Percentiles rank a stretch among this genome's conserved stretches.
These are phyloP conservation scores for Isabelozyma pseudorhagii DNA, from an alignment of 805 yeast species.

Conservation along the genomic window DNA sequence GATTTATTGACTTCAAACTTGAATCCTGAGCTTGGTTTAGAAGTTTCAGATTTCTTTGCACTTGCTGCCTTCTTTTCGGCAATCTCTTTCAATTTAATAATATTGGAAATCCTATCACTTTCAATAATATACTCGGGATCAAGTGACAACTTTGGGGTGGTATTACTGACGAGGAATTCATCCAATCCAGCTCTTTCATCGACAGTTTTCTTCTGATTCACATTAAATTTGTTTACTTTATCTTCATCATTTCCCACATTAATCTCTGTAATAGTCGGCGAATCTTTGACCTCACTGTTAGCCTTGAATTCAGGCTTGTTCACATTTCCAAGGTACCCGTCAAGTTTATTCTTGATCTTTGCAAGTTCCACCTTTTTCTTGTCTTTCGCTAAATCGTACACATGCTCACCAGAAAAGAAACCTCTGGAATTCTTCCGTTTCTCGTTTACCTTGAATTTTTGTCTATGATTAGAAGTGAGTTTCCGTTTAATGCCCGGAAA, in stretches of 20 bases:
- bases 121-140: slow-evolving; percentile 25
- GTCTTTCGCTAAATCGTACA: slow-evolving; percentile 23
- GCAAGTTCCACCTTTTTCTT: slow-evolving; percentile 8
- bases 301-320: slow-evolving; percentile 27
- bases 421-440: slow-evolving; percentile 19
- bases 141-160: slow-evolving; percentile 14
- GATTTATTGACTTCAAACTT: slow-evolving; percentile 30
- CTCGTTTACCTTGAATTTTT: slow-evolving; percentile 6
- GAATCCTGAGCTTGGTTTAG: slow-evolving; percentile 37
- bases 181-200: slow-evolving; percentile 15
- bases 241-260: not conserved
- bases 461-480: slow-evolving; percentile 7
- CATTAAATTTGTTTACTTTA: slow-evolving; percentile 7
- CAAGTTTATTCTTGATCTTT: slow-evolving; percentile 12
- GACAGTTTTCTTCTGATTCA: slow-evolving; percentile 8
- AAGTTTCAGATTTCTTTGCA: slow-evolving; percentile 1
- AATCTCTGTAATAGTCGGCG: not conserved
- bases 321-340: slow-evolving; percentile 34
- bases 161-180: slow-evolving; percentile 10
- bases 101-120: slow-evolving; percentile 21
- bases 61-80: slow-evolving; percentile 1
- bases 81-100: slow-evolving; percentile 29
- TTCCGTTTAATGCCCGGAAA: slow-evolving; percentile 11
- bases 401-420: slow-evolving; percentile 33
- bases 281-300: not conserved